phyloP scores from a whole-genome alignment of 2,329 filamentous ascomycete species.

The Elsinoe necatrix region DNA sequence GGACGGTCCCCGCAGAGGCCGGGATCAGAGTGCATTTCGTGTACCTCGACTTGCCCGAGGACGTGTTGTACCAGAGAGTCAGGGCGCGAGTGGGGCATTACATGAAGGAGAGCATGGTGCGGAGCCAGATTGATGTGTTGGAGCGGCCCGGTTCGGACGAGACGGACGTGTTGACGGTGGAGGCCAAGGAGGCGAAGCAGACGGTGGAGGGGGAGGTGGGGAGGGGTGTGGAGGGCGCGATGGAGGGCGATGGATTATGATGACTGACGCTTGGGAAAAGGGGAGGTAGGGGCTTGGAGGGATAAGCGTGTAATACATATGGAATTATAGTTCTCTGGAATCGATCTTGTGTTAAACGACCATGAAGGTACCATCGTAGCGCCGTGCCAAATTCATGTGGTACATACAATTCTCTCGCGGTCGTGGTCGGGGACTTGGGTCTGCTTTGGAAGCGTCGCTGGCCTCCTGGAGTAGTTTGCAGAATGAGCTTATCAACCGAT shows the following conservation, averaged over 20 bases:
- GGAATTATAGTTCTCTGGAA: neutral
- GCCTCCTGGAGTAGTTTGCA: too few species aligned
- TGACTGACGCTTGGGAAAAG: too few species aligned
- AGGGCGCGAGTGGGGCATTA: conserved; percentile 71
- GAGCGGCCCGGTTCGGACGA: conserved; percentile 63
- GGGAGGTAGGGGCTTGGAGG: too few species aligned
- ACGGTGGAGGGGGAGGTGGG: conserved; percentile 36
- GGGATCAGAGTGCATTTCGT: conserved; percentile 68
- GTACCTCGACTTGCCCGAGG: conserved; percentile 73
- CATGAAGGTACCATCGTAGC: too few species aligned
- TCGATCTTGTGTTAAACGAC: too few species aligned
- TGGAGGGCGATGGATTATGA: conserved; percentile 20
- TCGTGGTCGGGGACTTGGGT: too few species aligned
- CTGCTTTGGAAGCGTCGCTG: too few species aligned
- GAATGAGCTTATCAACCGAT: too few species aligned
- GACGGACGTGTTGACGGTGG: conserved; percentile 39
- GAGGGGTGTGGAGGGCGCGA: conserved; percentile 32
- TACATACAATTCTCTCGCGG: too few species aligned
- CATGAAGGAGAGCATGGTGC: conserved; percentile 94
- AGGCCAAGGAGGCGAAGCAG: conserved; percentile 35
- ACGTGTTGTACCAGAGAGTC: conserved; percentile 68
- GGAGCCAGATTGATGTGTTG: conserved; percentile 81
- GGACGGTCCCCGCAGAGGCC: conserved; percentile 39
- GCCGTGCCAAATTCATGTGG: too few species aligned
- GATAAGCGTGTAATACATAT: too few species aligned